Evolutionary conservation across 305 asterid genomes (phyloP), one percentile per base, ranked within the genome.

Genomic region (Solanum hybrid): DNA sequence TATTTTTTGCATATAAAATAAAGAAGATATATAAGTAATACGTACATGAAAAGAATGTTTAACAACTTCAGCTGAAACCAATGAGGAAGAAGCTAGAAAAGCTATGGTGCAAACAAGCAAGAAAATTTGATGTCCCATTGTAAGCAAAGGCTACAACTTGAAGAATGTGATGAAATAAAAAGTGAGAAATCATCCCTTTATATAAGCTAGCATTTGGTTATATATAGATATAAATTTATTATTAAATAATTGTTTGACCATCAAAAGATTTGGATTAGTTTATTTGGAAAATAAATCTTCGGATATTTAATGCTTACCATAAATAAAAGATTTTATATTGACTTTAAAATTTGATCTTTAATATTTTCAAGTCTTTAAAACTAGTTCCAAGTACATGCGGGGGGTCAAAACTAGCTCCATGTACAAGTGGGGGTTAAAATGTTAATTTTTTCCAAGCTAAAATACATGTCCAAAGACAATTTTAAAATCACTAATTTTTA

Each of bases 21-120:
- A 39, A 27, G 72, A 27, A 41, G 24, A 81, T 81, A 80, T 22
- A 22, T n/a, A 38, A 39, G 2, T 13, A 45, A 41, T 83, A 83
- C 87, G 29, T 83, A 83, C 87, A 29, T 83, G 87, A 45, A 45
- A 83, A 83, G 87, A 83, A 83, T 83, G 87, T 31, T 29, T 5
- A 83, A 45, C 39, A 83, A 45, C 75, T 83, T 83, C 17, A 83
- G 75, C 87, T 9, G 87, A 45, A 83, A 45, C 73, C 27, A 83
- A 83, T 10, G 87, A 45, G 73, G 87, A 83, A 45, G 38, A 83
- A 83, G 29, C 38, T 27, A 45, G 37, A 83, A 41, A 17, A 29
- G 87, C 75, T 51, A 45, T 17, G 27, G 73, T 83, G 38, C 87
- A 83, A 45, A 70, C 73, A 83, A 41, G 33, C 17, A 83, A 57